These are phyloP conservation scores for Dicorynia guianensis DNA, from an alignment of 306 rosid genomes.

Conservation along the genomic window DNA sequence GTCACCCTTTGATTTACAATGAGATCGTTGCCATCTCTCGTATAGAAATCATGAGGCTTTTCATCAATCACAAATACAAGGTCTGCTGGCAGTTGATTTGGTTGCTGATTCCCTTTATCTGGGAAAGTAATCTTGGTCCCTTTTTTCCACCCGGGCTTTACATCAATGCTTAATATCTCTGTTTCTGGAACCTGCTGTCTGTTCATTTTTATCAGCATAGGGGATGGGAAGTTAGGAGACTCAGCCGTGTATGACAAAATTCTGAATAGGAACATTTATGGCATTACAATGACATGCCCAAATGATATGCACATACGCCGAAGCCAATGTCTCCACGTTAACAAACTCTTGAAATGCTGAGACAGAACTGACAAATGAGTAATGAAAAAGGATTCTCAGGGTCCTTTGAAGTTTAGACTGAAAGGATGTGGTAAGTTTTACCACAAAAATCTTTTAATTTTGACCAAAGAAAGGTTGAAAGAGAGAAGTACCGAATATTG, in stretches of 20 bases:
- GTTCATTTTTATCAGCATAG: constrained; percentile 25
- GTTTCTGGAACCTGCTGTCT: constrained; percentile 69
- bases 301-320: too few species aligned
- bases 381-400: too few species aligned
- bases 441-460: too few species aligned
- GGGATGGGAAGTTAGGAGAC: neutral
- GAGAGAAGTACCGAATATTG: too few species aligned
- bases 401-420: too few species aligned
- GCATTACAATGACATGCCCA: too few species aligned
- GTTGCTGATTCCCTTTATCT: constrained; percentile 88
- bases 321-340: too few species aligned
- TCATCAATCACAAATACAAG: constrained; percentile 91
- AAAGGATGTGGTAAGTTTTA: too few species aligned
- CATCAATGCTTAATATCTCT: constrained; percentile 80
- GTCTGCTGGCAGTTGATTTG: constrained; percentile 82
- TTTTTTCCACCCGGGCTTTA: constrained; percentile 96
- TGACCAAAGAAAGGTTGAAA: too few species aligned
- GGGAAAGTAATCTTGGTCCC: constrained; percentile 96
- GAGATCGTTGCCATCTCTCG: constrained; percentile 85
- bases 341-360: too few species aligned
- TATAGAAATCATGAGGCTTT: constrained; percentile 78
- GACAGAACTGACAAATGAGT: too few species aligned
- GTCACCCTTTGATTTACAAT: constrained; percentile 68
- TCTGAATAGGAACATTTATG: too few species aligned
- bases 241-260: neutral